These are phyloP conservation scores for Lyophyllum atratum DNA, from an alignment of 768 basidiomycete genomes.

Conservation along the genomic window DNA sequence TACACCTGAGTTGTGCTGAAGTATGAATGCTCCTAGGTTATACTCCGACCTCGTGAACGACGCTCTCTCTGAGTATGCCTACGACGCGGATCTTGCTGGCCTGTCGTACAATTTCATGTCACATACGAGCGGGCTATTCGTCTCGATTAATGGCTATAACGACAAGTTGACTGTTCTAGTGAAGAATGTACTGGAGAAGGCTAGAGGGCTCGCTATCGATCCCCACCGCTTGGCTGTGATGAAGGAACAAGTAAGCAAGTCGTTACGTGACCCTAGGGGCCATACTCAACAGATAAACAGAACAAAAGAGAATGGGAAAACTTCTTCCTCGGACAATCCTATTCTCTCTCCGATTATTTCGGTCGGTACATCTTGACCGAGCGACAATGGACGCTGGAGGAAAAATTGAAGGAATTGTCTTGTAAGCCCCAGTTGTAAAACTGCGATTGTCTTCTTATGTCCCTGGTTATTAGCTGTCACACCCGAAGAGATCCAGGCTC, in stretches of 20 bases:
- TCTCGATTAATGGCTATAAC: conserved; percentile 84
- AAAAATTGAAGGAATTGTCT: conserved; percentile 74
- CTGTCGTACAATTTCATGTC: conserved; percentile 70
- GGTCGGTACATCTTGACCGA: conserved; percentile 70
- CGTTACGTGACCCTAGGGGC: background rate
- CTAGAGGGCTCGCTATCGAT: conserved; percentile 63
- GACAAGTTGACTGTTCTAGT: conserved; percentile 84
- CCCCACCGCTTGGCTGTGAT: conserved; percentile 77
- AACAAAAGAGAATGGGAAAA: conserved; percentile 81
- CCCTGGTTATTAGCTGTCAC: conserved; percentile 59
- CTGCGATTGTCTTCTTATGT: background rate
- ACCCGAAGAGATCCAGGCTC: conserved; percentile 64
- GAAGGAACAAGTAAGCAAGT: conserved; percentile 71
- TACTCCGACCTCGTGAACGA: conserved; percentile 87
- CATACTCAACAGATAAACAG: conserved; percentile 37
- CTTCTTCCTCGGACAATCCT: conserved; percentile 84
- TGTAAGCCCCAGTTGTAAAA: conserved; percentile 47
- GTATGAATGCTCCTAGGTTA: conserved; percentile 47
- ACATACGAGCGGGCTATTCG: conserved; percentile 63
- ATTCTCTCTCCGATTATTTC: conserved; percentile 77
- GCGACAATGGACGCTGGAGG: conserved; percentile 73
- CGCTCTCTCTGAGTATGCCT: conserved; percentile 85
- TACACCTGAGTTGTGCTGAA: background rate
- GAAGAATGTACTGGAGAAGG: conserved; percentile 67
- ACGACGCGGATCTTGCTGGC: conserved; percentile 92